Evolutionary conservation across 2,329 filamentous ascomycete species (phyloP).

Genomic region (Fusarium pseudograminearum): DNA sequence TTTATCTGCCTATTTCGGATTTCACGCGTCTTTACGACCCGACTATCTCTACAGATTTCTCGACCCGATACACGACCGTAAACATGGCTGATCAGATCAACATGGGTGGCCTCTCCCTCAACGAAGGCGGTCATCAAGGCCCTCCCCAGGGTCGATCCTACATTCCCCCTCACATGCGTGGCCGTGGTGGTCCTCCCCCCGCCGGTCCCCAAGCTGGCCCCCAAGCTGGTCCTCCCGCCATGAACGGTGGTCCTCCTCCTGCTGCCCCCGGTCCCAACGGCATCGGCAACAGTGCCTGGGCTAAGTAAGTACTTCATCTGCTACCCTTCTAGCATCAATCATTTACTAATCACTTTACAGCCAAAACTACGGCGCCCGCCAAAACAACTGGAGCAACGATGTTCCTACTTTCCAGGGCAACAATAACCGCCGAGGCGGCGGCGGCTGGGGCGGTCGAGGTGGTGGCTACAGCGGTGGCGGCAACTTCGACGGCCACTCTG

Average conservation of each 20-base stretch:
- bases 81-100: conserved; percentile 87
- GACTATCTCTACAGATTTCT: conserved; percentile 35
- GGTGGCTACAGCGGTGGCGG: conserved; percentile 54
- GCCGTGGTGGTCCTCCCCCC: conserved; percentile 49
- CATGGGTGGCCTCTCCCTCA: conserved; percentile 80
- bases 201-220: conserved; percentile 34
- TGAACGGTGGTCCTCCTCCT: conserved; percentile 37
- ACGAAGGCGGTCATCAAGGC: conserved; percentile 52
- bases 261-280: conserved; percentile 55
- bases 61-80: conserved; percentile 48
- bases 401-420: conserved; percentile 46
- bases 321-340: neutral
- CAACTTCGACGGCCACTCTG: conserved; percentile 77
- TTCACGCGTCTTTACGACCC: conserved; percentile 40
- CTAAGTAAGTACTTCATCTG: conserved; percentile 61
- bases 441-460: conserved; percentile 54
- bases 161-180: conserved; percentile 86
- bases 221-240: conserved; percentile 33
- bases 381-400: conserved; percentile 52
- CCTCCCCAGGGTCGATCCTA: conserved; percentile 70
- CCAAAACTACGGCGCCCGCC: conserved; percentile 52
- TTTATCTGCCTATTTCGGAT: conserved; percentile 35
- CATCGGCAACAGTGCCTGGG: conserved; percentile 74
- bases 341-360: conserved; percentile 40
- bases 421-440: conserved; percentile 53